Conservation (phyloP, 2,329 filamentous ascomycete genomes). For the Cordyceps tenuipes region DNA sequence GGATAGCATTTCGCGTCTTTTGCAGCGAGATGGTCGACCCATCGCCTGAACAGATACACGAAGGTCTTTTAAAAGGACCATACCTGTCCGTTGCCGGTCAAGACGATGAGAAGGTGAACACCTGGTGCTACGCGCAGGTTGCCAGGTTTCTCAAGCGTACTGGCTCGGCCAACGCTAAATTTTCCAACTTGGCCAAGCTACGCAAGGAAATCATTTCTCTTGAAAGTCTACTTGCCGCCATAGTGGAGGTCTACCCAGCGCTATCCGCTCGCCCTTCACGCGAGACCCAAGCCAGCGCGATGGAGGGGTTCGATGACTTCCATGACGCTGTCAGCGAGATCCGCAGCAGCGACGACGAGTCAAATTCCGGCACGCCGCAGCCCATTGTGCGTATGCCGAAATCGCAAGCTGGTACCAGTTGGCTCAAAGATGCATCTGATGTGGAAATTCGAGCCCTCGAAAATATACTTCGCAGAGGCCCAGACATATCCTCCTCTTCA, state of each 20-base stretch:
- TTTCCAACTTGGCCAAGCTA: not conserved
- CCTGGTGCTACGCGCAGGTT: not conserved
- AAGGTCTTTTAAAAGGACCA: not conserved
- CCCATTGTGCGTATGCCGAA: not conserved
- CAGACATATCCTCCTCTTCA: not conserved
- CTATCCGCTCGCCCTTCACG: too few species aligned
- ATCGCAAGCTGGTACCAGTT: not conserved
- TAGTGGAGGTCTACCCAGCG: not conserved
- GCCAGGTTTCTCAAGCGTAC: not conserved
- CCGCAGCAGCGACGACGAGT: constrained; percentile 14
- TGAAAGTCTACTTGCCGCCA: not conserved
- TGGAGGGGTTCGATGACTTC: not conserved
- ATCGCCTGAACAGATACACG: not conserved
- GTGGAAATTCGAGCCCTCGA: not conserved
- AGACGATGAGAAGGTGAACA: not conserved
- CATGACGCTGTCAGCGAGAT: constrained; percentile 12
- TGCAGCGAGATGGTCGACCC: not conserved
- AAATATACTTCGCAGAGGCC: not conserved
- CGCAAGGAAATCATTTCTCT: not conserved
- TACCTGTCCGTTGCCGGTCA: not conserved
- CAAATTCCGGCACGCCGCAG: constrained; percentile 8
- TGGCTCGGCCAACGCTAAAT: not conserved
- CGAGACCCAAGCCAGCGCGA: too few species aligned
- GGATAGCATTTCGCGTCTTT: not conserved
- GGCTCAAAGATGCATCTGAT: not conserved